Evolutionary conservation across 164 flowering plant species (phyloP).

Genomic region (Berberis vulgaris): DNA sequence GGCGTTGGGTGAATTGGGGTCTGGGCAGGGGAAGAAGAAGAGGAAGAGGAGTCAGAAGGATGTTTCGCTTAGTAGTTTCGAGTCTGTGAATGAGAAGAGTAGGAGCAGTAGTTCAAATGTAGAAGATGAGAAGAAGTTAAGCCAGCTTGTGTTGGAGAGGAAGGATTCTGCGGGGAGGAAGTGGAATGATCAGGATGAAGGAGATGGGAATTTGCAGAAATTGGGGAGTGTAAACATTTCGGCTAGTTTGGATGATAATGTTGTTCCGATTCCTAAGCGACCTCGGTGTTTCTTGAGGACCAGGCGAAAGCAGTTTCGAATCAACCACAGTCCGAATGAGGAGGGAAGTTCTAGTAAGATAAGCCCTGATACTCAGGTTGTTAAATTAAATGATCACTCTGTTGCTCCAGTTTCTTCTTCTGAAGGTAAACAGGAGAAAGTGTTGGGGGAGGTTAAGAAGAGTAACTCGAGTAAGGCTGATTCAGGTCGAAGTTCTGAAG

Average conservation of each 20-base stretch:
- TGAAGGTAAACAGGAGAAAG: constrained; percentile 18
- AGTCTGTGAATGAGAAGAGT: constrained; percentile 19
- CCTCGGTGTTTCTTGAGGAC: constrained; percentile 48
- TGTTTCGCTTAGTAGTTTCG: constrained; percentile 36
- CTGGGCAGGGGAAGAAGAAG: constrained; percentile 22
- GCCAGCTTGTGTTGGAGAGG: background rate
- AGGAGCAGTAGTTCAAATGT: constrained; percentile 28
- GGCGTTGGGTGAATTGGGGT: background rate
- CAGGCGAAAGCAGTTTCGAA: constrained; percentile 33
- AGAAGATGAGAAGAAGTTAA: background rate
- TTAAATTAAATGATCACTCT: constrained; percentile 18
- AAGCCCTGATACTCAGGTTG: constrained; percentile 15
- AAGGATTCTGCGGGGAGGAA: background rate
- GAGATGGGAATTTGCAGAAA: constrained; percentile 6
- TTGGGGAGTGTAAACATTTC: constrained; percentile 23
- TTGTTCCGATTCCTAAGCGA: constrained; percentile 47
- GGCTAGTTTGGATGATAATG: constrained; percentile 28
- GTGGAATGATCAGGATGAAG: constrained; percentile 5
- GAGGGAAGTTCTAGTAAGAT: constrained; percentile 11
- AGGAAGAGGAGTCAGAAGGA: constrained; percentile 39
- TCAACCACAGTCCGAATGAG: constrained; percentile 15
- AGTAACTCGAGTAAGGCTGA: constrained; percentile 12
- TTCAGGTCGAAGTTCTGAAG: constrained; percentile 18
- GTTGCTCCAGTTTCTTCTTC: constrained; percentile 10
- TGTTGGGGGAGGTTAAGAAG: constrained; percentile 28